phyloP scores from a whole-genome alignment of 2,329 filamentous ascomycete species.

The Teratosphaeria zuluensis region DNA sequence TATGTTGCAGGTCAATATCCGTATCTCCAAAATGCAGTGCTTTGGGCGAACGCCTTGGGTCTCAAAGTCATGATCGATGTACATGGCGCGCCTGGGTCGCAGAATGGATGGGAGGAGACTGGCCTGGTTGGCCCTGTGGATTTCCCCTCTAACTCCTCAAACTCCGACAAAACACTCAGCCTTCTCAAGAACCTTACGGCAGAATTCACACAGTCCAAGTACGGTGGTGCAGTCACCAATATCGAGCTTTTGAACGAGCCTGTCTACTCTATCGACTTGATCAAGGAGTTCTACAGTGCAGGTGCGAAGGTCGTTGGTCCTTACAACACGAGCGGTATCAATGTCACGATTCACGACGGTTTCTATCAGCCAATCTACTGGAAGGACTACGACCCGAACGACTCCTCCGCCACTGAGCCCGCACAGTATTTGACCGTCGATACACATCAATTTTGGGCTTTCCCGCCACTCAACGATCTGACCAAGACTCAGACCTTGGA shows the following conservation, averaged over 20 bases:
- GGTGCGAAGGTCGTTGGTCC: constrained; percentile 7
- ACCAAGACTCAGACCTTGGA: constrained; percentile 8
- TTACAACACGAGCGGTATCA: constrained; percentile 9
- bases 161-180: constrained; percentile 12
- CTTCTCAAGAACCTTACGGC: constrained; percentile 16
- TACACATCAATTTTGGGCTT: constrained; percentile 21
- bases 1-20: constrained; percentile 14
- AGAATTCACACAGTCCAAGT: constrained; percentile 13
- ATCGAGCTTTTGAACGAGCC: constrained; percentile 18
- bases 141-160: constrained; percentile 12
- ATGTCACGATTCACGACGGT: constrained; percentile 15
- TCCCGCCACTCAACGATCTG: constrained; percentile 13
- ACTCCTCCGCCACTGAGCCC: constrained; percentile 1
- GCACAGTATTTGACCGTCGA: constrained; percentile 8
- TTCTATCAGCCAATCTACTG: constrained; percentile 16
- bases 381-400: constrained; percentile 13
- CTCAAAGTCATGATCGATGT: constrained; percentile 16
- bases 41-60: constrained; percentile 16
- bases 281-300: constrained; percentile 10
- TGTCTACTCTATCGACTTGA: constrained; percentile 4
- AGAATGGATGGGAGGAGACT: constrained; percentile 15
- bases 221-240: constrained; percentile 13
- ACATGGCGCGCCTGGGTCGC: constrained; percentile 15
- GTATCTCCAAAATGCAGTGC: constrained; percentile 12
- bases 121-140: constrained; percentile 11